Base-by-base conservation (phyloP, 2,329 filamentous ascomycete species). In the Penicillium sp. region DNA sequence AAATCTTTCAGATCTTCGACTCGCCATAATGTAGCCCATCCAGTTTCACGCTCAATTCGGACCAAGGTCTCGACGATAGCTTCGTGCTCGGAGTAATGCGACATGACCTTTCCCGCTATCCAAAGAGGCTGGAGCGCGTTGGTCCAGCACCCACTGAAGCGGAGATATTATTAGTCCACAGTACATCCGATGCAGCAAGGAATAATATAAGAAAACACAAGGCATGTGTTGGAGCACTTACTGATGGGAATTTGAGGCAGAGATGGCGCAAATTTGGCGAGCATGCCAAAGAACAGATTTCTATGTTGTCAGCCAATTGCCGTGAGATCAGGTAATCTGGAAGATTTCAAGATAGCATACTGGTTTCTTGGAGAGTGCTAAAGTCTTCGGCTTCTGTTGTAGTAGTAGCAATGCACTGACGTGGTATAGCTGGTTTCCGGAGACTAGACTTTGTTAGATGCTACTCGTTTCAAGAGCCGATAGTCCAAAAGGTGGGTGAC, bases 1-100 rank as follows among this genome's bases (percentile, higher is more conserved):
- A 79, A 79, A 45, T 79, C 76, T 42, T 75, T 77, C 43, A 84
- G 45, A 64, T 84, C 81, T 14, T 83, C 78, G 0, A 75, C 78
- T 37, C 81, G 67, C 81, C 81, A 84, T 54, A 73, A 72, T 0
- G 81, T 83, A 3, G 76, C 75, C 80, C 81, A 84, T 0, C 81
- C 82, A 6, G 77, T 80, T 59, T 82, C 79, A 24, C 69, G 69
- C 67, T 83, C 81, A 29, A 84, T 83, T 21, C 72, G 71, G 14
- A 75, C 75, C 39, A 81, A 63, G 13, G 81, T 67, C 10, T 78
- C 72, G 10, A 83, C 31, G n/a, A 84, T 81, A 51, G 62, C 78
- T 48, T 52, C 69, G 59, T 71, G 81, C 66, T 71, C 79, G 33
- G 63, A 75, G 2, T 58, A 67, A 57, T 79, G 77, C 24, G 74